Evolutionary conservation across 2,329 filamentous ascomycete species (phyloP).

Genomic region (Penicillium sp.): DNA sequence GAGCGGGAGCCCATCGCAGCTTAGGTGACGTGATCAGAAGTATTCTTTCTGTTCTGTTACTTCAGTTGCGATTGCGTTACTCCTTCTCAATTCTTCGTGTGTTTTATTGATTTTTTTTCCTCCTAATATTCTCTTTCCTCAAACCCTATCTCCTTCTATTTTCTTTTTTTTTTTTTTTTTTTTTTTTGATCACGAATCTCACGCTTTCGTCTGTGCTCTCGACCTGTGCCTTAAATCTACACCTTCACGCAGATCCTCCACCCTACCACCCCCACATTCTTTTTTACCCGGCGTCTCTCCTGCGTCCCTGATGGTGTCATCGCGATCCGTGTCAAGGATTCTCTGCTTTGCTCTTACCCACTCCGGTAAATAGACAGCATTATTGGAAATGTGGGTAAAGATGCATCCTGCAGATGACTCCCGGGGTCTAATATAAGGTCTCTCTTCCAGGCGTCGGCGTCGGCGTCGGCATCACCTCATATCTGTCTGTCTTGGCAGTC

Average conservation of each 20-base stretch:
- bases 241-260: background rate
- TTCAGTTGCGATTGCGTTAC: background rate
- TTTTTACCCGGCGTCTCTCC: conserved; percentile 1
- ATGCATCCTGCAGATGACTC: background rate
- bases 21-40: conserved; percentile 12
- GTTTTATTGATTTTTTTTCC: too few relatives aligned
- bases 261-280: background rate
- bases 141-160: background rate
- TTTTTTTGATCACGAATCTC: conserved; percentile 17
- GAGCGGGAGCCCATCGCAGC: conserved; percentile 37
- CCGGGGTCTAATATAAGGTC: background rate
- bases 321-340: background rate
- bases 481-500: background rate
- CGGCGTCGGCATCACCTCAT: background rate
- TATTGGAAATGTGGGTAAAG: background rate
- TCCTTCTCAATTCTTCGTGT: background rate
- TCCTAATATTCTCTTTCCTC: background rate
- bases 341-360: background rate
- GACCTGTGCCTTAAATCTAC: background rate
- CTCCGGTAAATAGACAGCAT: background rate
- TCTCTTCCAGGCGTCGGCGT: background rate
- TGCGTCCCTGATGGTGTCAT: conserved; percentile 3
- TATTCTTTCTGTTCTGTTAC: conserved; percentile 1
- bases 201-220: conserved; percentile 9
- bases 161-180: background rate